Evolutionary conservation across 2,329 filamentous ascomycete genomes (phyloP), one percentile per base, ranked within the genome.

Genomic region (Pseudopyrenochaeta lycopersici): DNA sequence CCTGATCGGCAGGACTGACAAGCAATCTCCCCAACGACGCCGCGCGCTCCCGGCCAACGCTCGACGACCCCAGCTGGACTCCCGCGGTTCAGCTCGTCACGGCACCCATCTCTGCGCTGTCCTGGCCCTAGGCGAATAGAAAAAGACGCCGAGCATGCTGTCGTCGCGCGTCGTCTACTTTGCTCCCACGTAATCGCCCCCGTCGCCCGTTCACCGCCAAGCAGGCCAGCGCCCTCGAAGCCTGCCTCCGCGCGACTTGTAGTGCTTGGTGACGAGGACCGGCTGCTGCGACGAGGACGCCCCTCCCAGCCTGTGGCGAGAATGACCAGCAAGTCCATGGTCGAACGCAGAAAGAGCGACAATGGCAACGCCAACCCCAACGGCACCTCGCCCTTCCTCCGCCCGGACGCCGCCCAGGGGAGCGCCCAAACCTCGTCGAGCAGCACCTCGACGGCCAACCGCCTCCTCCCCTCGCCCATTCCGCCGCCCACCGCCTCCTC

Each of bases 391-490:
- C 43, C 53, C 52, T 55, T 62, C 39, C 61, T 66, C 47, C 63
- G 58, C 58, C 66, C 64, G 40, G 61, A 60, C 47, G 47, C 53
- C 32, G 58, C 51, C 57, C 50, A 52, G 33, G 53, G 48, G 39
- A 48, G 40, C 49, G 38, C 48, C 41, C 15, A 44, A 12, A 44
- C 40, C 12, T 30, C 58, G 39, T 43, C 58, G 32, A 46, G 57
- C 46, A 51, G 56, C 36, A 38, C 63, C 43, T 42, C 58, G 21
- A 46, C 53, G 30, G 52, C 42, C 46, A 52, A 45, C 56, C 66
- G 50, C 30, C 65, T 75, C 27, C 69, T 72, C 20, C 71, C 72
- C 36, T 73, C 73, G 50, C 65, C 70, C 45, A 59, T 71, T 32
- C 66, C 70, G 30, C 64, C 67, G 32, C 70, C 68, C n/a, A 61